Percentiles rank a stretch among this genome's conserved stretches.
phyloP scores from a whole-genome alignment of 257 asterid species.

The Petunia axillaris region DNA sequence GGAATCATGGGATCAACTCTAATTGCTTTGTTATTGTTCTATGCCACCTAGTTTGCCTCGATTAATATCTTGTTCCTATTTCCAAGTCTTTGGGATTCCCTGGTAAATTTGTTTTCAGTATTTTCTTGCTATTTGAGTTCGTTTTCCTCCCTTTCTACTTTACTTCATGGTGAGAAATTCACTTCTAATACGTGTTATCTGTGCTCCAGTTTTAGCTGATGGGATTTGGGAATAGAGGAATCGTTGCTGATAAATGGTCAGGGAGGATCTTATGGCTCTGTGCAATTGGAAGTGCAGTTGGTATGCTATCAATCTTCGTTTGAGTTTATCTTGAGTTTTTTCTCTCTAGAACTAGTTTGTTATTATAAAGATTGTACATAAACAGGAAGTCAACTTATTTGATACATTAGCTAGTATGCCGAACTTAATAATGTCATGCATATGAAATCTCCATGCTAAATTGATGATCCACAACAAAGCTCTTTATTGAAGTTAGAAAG shows the following conservation, averaged over 20 bases:
- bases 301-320: conserved; percentile 41
- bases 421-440: not conserved
- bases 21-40: not conserved
- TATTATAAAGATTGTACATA: not conserved
- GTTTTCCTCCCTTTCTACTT: conserved; percentile 17
- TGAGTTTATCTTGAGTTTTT: not conserved
- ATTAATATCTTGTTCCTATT: not conserved
- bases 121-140: not conserved
- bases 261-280: conserved; percentile 79
- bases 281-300: conserved; percentile 87
- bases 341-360: not conserved
- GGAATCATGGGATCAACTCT: conserved; percentile 1
- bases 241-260: conserved; percentile 82
- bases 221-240: conserved; percentile 86
- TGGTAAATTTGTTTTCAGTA: not conserved
- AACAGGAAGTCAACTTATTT: not conserved
- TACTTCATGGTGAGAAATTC: not conserved
- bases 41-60: not conserved
- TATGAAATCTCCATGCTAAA: not conserved
- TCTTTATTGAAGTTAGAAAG: conserved; percentile 12
- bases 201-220: conserved; percentile 44
- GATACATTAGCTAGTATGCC: not conserved
- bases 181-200: not conserved
- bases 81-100: not conserved
- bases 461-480: not conserved